A percentile compares a stretch with the other conserved stretches of the same genome.
Evolutionary conservation across 2,329 filamentous ascomycete species (phyloP).

Genomic region (Cladosporium sp.): DNA sequence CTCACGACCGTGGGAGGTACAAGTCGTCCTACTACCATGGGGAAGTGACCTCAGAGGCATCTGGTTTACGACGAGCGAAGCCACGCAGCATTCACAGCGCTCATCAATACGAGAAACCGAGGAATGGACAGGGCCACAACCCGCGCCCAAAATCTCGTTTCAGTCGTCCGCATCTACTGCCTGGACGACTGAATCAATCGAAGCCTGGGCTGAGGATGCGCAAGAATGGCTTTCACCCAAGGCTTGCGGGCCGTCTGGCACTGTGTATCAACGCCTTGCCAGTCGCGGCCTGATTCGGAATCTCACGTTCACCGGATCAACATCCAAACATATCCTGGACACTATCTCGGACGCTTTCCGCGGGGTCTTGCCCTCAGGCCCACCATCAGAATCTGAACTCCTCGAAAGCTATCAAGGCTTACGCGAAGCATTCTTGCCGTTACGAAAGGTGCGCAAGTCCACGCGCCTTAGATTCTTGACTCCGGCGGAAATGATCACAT

Average conservation of each 20-base stretch:
- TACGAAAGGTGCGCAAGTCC: constrained; percentile 72
- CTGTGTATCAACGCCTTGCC: constrained; percentile 66
- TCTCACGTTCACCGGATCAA: constrained; percentile 57
- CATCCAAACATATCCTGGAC: constrained; percentile 63
- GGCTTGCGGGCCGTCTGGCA: constrained; percentile 60
- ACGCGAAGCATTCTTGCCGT: constrained; percentile 66
- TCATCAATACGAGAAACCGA: constrained; percentile 41
- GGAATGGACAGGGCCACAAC: constrained; percentile 42
- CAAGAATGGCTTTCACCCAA: constrained; percentile 63
- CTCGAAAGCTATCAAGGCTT: constrained; percentile 56
- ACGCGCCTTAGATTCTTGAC: constrained; percentile 67
- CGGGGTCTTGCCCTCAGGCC: constrained; percentile 35
- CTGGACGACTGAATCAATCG: constrained; percentile 47
- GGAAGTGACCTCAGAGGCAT: constrained; percentile 50
- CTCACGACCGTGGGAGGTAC: constrained; percentile 65
- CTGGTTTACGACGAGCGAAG: constrained; percentile 45
- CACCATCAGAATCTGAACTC: constrained; percentile 25
- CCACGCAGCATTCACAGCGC: constrained; percentile 32
- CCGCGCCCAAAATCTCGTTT: constrained; percentile 23
- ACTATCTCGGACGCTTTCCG: constrained; percentile 62
- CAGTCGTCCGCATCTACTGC: constrained; percentile 38
- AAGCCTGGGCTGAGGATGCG: constrained; percentile 42
- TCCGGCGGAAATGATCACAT: constrained; percentile 68
- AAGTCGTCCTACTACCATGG: constrained; percentile 73
- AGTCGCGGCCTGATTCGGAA: constrained; percentile 69